A percentile compares a stretch with the other conserved stretches of the same genome.
Evolutionary conservation across 768 basidiomycete genomes (phyloP).

Genomic region (Mrakia gelida): DNA sequence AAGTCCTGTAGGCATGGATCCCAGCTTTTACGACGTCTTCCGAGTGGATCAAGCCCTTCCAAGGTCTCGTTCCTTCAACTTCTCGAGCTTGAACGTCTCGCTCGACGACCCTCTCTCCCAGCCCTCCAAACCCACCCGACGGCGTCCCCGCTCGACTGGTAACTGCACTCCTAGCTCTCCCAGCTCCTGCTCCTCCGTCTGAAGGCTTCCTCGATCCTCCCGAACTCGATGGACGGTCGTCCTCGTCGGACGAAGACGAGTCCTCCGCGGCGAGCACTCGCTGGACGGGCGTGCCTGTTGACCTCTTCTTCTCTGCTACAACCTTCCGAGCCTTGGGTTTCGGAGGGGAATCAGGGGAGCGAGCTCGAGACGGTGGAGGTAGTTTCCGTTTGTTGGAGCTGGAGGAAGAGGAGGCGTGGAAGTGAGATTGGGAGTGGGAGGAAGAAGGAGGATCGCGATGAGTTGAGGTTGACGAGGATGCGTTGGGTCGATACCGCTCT

Average conservation of each 20-base stretch:
- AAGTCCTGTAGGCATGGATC: not conserved
- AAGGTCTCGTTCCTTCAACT: not conserved
- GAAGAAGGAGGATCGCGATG: constrained; percentile 5
- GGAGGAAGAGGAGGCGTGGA: not conserved
- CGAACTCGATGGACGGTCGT: not conserved
- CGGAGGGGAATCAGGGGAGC: not conserved
- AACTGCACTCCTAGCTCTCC: constrained; percentile 2
- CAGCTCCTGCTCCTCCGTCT: not conserved
- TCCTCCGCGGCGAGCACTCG: not conserved
- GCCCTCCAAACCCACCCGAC: not conserved
- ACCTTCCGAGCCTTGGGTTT: constrained; percentile 11
- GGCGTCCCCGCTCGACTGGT: not conserved
- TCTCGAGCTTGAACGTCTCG: not conserved
- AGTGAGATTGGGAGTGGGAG: not conserved
- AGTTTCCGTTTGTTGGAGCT: not conserved
- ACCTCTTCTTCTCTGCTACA: not conserved
- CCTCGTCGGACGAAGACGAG: not conserved
- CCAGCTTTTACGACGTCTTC: not conserved
- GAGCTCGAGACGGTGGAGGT: not conserved
- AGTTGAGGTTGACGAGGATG: not conserved
- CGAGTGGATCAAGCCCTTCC: constrained; percentile 22
- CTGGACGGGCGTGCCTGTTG: constrained; percentile 5
- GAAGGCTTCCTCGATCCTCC: not conserved
- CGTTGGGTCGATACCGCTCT: not conserved
- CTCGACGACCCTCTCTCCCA: not conserved